Evolutionary conservation across 2,329 filamentous ascomycete species (phyloP).

Genomic region (Davidsoniella eucalypti): DNA sequence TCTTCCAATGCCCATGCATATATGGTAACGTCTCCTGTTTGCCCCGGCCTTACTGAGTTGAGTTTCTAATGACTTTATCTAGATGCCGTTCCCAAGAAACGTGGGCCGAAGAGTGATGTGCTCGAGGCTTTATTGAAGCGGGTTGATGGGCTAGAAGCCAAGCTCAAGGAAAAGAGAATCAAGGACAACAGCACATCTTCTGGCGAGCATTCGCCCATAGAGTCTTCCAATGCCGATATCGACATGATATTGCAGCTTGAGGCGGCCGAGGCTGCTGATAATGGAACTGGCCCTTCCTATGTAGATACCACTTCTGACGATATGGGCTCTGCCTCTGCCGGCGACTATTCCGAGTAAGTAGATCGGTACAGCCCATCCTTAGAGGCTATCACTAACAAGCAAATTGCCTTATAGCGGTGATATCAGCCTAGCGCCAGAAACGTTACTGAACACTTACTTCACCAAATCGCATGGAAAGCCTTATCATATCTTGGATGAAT

Average conservation of each 20-base stretch:
- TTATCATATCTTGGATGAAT: conserved; percentile 67
- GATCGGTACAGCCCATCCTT: too few relatives aligned
- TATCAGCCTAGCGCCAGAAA: conserved; percentile 26
- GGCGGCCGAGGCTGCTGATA: too few relatives aligned
- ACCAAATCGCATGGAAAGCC: conserved; percentile 64
- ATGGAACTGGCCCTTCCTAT: too few relatives aligned
- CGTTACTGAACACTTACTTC: conserved; percentile 65
- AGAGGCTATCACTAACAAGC: conserved; percentile 3
- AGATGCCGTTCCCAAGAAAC: conserved; percentile 82
- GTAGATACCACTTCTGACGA: too few relatives aligned
- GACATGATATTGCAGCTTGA: not conserved
- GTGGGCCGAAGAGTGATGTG: conserved; percentile 80
- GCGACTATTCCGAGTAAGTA: too few relatives aligned
- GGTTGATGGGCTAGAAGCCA: conserved; percentile 70
- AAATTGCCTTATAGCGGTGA: not conserved
- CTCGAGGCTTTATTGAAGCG: conserved; percentile 70
- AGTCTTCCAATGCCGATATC: conserved; percentile 13
- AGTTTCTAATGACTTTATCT: not conserved
- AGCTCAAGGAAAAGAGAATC: conserved; percentile 50
- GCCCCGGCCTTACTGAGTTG: not conserved
- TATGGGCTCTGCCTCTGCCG: too few relatives aligned
- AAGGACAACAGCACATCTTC: too few relatives aligned
- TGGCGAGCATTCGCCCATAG: conserved; percentile 14
- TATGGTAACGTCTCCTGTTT: conserved; percentile 49
- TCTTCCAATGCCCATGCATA: conserved; percentile 75